These are phyloP conservation scores for Schizophyllum commune DNA, from an alignment of 1,284 basidiomycete species.

Conservation along the genomic window DNA sequence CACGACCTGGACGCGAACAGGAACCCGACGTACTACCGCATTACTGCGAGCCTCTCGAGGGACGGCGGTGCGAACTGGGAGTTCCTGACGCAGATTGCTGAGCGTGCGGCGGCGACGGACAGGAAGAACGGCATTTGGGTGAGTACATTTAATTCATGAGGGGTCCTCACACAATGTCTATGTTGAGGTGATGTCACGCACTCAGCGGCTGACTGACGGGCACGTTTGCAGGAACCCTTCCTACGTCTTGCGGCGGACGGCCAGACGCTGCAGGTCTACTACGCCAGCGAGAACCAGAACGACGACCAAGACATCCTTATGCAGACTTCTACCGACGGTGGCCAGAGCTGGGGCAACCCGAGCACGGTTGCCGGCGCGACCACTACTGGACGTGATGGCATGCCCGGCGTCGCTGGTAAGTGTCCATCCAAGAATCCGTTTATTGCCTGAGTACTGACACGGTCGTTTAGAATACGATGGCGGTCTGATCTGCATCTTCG, in stretches of 20 bases:
- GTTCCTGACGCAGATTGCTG: conserved; percentile 14
- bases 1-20: conserved; percentile 13
- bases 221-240: conserved; percentile 15
- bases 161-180: neutral
- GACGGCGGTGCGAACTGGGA: conserved; percentile 16
- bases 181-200: too few relatives aligned
- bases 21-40: conserved; percentile 15
- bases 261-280: conserved; percentile 15
- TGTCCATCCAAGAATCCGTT: neutral
- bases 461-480: neutral
- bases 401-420: conserved; percentile 14
- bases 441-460: neutral
- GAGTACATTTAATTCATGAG: neutral
- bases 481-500: conserved; percentile 14
- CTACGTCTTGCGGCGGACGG: conserved; percentile 11
- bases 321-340: conserved; percentile 16
- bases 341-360: conserved; percentile 13
- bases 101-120: conserved; percentile 5
- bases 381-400: conserved; percentile 18
- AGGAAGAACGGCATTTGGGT: conserved; percentile 17
- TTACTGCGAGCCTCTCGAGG: conserved; percentile 15
- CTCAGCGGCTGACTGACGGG: too few relatives aligned
- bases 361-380: conserved; percentile 14
- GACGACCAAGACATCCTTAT: conserved; percentile 19
- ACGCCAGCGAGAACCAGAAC: conserved; percentile 14